Conservation (phyloP, 2,329 filamentous ascomycete species). For the Setomelanomma holmii region DNA sequence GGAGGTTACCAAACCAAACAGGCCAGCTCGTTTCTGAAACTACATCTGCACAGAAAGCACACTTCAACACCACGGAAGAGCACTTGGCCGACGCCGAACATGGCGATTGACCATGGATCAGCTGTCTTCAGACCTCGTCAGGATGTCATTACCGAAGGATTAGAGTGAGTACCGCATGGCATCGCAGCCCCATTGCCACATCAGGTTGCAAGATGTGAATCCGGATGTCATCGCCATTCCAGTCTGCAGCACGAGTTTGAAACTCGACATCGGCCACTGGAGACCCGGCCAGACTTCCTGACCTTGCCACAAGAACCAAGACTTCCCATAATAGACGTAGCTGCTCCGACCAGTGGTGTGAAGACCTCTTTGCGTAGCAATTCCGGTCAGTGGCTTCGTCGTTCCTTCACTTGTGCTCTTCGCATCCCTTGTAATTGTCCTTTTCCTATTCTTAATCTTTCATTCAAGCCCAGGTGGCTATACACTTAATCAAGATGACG, state of each 20-base stretch:
- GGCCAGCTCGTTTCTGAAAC: conserved; percentile 38
- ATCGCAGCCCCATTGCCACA: conserved; percentile 17
- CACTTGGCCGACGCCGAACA: conserved; percentile 31
- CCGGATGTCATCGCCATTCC: conserved; percentile 20
- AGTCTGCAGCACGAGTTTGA: conserved; percentile 27
- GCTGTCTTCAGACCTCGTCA: conserved; percentile 1
- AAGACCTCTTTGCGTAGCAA: conserved; percentile 33
- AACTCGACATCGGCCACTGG: conserved; percentile 22
- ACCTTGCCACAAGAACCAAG: conserved; percentile 10
- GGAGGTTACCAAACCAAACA: conserved; percentile 34
- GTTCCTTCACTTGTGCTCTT: conserved; percentile 33
- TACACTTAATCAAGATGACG: conserved; percentile 38
- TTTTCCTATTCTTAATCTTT: conserved; percentile 32
- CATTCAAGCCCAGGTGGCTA: conserved; percentile 43
- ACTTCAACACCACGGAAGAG: conserved; percentile 25
- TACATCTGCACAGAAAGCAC: conserved; percentile 25
- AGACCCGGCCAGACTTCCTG: no score
- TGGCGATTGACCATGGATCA: conserved; percentile 23
- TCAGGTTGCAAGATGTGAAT: conserved; percentile 19
- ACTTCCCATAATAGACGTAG: conserved; percentile 33
- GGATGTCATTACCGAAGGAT: conserved; percentile 11
- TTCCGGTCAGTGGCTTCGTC: conserved; percentile 40
- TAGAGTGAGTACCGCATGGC: conserved; percentile 3
- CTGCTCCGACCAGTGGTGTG: conserved; percentile 13
- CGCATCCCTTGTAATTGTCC: conserved; percentile 21